Percentiles rank a stretch among this genome's conserved stretches.
Evolutionary conservation across 108 stramenopile genomes (phyloP).

Genomic region (Schizochytrium sp.): DNA sequence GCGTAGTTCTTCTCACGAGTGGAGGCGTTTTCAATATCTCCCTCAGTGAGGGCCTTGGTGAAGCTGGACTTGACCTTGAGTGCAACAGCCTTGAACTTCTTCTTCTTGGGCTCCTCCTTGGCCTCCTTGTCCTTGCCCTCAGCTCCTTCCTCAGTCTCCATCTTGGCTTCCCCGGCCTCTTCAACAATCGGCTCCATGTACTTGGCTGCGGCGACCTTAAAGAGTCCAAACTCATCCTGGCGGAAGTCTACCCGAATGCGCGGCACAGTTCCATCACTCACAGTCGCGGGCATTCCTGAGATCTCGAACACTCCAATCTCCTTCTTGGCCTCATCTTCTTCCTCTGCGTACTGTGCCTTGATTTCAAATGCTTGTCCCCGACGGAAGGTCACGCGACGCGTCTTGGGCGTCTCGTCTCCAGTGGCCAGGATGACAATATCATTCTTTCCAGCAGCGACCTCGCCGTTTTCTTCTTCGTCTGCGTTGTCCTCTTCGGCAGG

Average conservation of each 20-base stretch:
- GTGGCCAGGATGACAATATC: constrained; percentile 87
- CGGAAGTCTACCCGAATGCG: constrained; percentile 97
- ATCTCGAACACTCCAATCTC: constrained; percentile 77
- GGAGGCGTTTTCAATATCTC: constrained; percentile 82
- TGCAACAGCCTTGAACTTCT: constrained; percentile 86
- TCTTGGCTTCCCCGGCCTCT: constrained; percentile 64
- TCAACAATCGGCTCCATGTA: constrained; percentile 89
- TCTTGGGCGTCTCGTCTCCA: constrained; percentile 90
- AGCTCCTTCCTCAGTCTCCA: constrained; percentile 84
- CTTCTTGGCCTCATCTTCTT: background rate
- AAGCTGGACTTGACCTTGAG: constrained; percentile 69
- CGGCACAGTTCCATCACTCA: constrained; percentile 71
- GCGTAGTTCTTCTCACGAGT: constrained; percentile 89
- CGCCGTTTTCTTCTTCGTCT: constrained; percentile 25
- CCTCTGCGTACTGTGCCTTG: constrained; percentile 67
- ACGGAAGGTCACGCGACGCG: constrained; percentile 91
- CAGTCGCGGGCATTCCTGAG: constrained; percentile 42
- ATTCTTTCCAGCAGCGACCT: constrained; percentile 72
- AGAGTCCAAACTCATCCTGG: constrained; percentile 91
- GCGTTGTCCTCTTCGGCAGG: constrained; percentile 29
- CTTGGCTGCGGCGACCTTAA: constrained; percentile 88
- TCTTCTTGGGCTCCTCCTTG: constrained; percentile 79
- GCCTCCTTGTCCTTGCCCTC: constrained; percentile 54
- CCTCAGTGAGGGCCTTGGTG: constrained; percentile 77
- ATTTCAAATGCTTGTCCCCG: constrained; percentile 73